phyloP scores from a whole-genome alignment of 208 protist genomes.

The Leishmania major region DNA sequence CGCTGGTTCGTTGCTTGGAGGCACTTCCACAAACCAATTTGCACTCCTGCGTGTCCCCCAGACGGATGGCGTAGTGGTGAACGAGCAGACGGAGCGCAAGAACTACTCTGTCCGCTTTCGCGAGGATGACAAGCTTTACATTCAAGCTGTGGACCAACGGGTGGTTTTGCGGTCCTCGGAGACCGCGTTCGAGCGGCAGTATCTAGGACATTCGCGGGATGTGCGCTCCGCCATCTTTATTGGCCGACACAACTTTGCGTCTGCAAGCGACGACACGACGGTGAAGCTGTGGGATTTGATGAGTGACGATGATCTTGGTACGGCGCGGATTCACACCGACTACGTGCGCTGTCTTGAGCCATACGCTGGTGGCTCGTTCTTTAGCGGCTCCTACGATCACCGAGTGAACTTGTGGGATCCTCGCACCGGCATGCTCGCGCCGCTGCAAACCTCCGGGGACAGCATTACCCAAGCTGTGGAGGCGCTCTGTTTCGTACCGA shows the following conservation, averaged over 20 bases:
- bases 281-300: constrained; percentile 85
- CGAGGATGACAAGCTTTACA: constrained; percentile 80
- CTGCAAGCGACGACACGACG: constrained; percentile 84
- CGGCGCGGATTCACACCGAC: constrained; percentile 68
- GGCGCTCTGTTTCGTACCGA: constrained; percentile 49
- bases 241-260: constrained; percentile 74
- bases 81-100: constrained; percentile 79
- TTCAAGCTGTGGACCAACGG: constrained; percentile 79
- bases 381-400: constrained; percentile 90
- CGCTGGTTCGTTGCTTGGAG: constrained; percentile 60
- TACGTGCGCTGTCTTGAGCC: constrained; percentile 79
- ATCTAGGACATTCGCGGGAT: constrained; percentile 76
- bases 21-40: constrained; percentile 79
- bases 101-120: constrained; percentile 79
- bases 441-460: constrained; percentile 49
- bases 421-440: constrained; percentile 50
- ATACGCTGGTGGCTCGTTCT: constrained; percentile 63
- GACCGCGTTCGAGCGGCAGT: constrained; percentile 84
- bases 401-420: constrained; percentile 83
- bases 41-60: constrained; percentile 81
- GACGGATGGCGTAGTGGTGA: constrained; percentile 71
- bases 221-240: constrained; percentile 80
- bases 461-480: constrained; percentile 57
- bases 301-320: constrained; percentile 57
- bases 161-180: constrained; percentile 78